A percentile compares a stretch with the other conserved stretches of the same genome.
phyloP scores from a whole-genome alignment of 768 basidiomycete genomes.

The Suillus tomentosus region DNA sequence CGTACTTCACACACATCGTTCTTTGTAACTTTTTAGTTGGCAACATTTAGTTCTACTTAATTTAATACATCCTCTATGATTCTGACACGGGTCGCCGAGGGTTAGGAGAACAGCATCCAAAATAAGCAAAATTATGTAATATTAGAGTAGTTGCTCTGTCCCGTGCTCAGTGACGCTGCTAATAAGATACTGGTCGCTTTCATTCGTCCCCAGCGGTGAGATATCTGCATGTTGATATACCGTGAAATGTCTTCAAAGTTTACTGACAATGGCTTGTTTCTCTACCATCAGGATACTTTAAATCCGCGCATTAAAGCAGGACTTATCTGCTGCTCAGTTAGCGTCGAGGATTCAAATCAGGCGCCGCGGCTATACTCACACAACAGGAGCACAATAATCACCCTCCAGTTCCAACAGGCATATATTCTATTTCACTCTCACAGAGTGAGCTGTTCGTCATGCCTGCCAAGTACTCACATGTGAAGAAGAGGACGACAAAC shows the following conservation, averaged over 20 bases:
- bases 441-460: constrained; percentile 33
- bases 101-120: background rate
- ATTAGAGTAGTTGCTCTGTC: background rate
- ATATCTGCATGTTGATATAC: background rate
- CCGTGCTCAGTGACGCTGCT: background rate
- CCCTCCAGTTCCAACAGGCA: background rate
- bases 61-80: background rate
- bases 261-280: background rate
- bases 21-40: background rate
- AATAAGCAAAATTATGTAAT: constrained; percentile 6
- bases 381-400: background rate
- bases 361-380: constrained; percentile 6
- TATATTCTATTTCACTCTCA: background rate
- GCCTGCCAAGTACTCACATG: constrained; percentile 76
- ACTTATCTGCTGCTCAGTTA: background rate
- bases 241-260: background rate
- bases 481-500: constrained; percentile 61
- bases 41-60: background rate
- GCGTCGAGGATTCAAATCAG: constrained; percentile 21
- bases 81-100: background rate
- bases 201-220: constrained; percentile 7
- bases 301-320: background rate
- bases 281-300: constrained; percentile 10
- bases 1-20: background rate
- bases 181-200: constrained; percentile 2